Base-by-base conservation (phyloP, 1,284 basidiomycete genomes). In the Cerioporus squamosus region DNA sequence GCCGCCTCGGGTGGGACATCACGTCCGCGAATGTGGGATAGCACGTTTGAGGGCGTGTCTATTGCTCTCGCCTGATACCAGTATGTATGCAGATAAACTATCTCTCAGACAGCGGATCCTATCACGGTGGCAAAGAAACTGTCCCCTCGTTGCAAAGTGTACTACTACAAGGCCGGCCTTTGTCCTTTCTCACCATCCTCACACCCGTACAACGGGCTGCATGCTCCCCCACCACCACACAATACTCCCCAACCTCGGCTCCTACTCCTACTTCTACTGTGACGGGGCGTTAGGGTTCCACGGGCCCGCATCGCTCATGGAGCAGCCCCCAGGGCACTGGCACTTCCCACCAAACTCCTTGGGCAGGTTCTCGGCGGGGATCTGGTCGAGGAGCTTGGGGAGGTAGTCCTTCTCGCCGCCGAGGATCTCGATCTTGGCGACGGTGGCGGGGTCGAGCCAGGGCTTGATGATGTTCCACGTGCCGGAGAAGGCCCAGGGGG, bases 361-460 rank as follows among this genome's bases (percentile, higher is more conserved):
- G 7, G 97, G 97, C 58, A 99, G 75, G 75, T 91, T 93, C 75
- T 94, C 90, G 17, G 77, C 77, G 4, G 90, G 86, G 71, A 98
- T 95, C 80, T 97, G 93, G 62, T 83, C 76, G 63, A 92, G 73
- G 55, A 97, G 75, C 73, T 84, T 84, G 15, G 33, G 33, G 33
- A 36, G 33, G 33, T 88, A 85, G 75, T 82, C 82, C 72, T 93
- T 91, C 67, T 68, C 70, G 49, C 79, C 76, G 36, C 90, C 86
- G 50, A 96, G 74, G 70, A 98, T 95, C 67, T 88, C 84, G 73
- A 97, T 95, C 85, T 98, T 98, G 65, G 85, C 82, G 49, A 95
- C 94, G 22, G 96, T 98, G 38, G 96, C 96, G 67, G 91, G 90
- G 78, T 98, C 97, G 67, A 99, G 81, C 94, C 94, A 98, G 8